Evolutionary conservation across 1,139 yeast species (phyloP).

Genomic region (Blastobotrys ciferrii): DNA sequence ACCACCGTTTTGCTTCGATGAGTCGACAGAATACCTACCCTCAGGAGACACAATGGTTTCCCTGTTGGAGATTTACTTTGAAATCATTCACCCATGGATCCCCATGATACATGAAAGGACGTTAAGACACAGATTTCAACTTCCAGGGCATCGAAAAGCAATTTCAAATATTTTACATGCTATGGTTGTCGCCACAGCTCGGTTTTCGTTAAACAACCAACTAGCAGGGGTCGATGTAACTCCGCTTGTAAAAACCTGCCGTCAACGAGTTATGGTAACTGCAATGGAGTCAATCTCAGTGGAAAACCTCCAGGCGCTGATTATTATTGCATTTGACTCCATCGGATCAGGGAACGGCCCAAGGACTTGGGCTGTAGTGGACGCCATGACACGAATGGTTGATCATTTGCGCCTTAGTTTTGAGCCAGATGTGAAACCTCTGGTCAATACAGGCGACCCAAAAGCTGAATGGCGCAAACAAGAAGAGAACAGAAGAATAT

Average conservation of each 20-base stretch:
- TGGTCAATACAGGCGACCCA: conserved; percentile 12
- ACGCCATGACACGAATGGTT: conserved; percentile 24
- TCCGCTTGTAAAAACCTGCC: conserved; percentile 18
- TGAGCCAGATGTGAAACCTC: conserved; percentile 16
- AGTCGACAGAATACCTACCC: conserved; percentile 10
- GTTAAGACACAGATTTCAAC: conserved; percentile 15
- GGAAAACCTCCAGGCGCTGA: conserved; percentile 27
- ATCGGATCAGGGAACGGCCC: conserved; percentile 29
- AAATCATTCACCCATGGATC: conserved; percentile 24
- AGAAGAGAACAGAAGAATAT: conserved; percentile 27
- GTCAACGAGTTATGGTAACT: conserved; percentile 23
- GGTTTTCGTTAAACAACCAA: conserved; percentile 17
- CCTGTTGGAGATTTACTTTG: conserved; percentile 19
- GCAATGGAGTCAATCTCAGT: conserved; percentile 27
- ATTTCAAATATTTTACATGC: conserved; percentile 22
- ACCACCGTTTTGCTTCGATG: not conserved
- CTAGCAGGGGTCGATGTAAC: conserved; percentile 9
- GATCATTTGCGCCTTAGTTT: conserved; percentile 25
- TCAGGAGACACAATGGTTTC: conserved; percentile 13
- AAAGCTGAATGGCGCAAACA: conserved; percentile 20
- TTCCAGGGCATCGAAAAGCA: conserved; percentile 6
- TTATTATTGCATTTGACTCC: conserved; percentile 29
- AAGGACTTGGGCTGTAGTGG: conserved; percentile 25
- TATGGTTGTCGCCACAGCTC: conserved; percentile 25
- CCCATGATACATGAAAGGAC: conserved; percentile 21